Conservation (phyloP, 768 basidiomycete genomes). For the Rhizopogon vesiculosus region DNA sequence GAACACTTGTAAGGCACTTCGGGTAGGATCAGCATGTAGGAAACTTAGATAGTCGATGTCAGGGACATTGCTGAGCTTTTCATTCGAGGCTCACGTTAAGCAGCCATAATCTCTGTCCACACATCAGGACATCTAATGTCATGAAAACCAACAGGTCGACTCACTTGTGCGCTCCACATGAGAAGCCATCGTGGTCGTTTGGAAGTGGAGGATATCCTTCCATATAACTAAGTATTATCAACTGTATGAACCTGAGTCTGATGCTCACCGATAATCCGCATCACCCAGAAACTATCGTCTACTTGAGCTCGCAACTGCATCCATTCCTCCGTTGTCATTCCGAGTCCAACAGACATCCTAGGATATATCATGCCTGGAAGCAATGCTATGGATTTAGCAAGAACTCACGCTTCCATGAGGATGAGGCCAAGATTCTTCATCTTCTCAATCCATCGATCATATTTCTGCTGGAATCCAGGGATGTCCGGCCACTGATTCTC, state of each 20-base stretch:
- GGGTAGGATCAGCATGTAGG: constrained; percentile 79
- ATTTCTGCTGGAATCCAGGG: constrained; percentile 53
- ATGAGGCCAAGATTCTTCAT: constrained; percentile 81
- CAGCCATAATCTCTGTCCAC: constrained; percentile 80
- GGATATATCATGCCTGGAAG: background rate
- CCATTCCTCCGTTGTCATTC: constrained; percentile 71
- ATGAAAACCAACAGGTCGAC: background rate
- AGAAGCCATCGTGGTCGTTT: constrained; percentile 72
- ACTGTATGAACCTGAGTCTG: background rate
- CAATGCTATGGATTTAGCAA: background rate
- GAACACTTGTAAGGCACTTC: constrained; percentile 80
- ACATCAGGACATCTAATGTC: constrained; percentile 6
- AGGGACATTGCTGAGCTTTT: background rate
- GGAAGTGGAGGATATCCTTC: constrained; percentile 87
- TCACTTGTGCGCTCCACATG: constrained; percentile 89
- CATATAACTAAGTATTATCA: background rate
- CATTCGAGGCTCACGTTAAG: constrained; percentile 53
- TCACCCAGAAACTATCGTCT: constrained; percentile 85
- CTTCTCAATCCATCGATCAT: constrained; percentile 74
- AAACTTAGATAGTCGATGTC: constrained; percentile 44
- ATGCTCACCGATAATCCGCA: constrained; percentile 70
- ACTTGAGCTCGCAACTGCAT: constrained; percentile 59
- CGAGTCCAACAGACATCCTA: constrained; percentile 81
- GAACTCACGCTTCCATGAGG: constrained; percentile 79
- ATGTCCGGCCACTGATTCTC: constrained; percentile 83